Percentiles rank a stretch among this genome's conserved stretches.
Evolutionary conservation across 768 basidiomycete genomes (phyloP).

Genomic region (Pleurotus platypus): DNA sequence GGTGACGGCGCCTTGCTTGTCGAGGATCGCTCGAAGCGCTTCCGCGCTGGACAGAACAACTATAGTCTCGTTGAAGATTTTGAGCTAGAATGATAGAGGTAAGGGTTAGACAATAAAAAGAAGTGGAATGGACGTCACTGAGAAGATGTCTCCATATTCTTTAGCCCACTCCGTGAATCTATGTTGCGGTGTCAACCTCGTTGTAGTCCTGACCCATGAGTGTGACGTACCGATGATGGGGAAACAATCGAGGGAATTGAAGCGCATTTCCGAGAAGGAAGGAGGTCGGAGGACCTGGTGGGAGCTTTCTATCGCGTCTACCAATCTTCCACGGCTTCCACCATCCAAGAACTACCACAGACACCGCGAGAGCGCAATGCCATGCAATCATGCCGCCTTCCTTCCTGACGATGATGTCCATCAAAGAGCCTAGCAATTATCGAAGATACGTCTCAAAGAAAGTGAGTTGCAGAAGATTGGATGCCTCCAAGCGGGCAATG

Average conservation of each 20-base stretch:
- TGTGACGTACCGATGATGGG: neutral
- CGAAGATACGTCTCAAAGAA: no score
- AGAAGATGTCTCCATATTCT: conserved; percentile 14
- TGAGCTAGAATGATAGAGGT: conserved; percentile 14
- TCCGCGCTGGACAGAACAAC: conserved; percentile 18
- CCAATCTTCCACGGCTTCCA: conserved; percentile 3
- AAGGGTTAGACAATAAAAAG: neutral
- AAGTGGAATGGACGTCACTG: neutral
- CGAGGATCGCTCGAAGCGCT: conserved; percentile 20
- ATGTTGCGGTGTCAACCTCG: neutral
- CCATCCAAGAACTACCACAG: neutral
- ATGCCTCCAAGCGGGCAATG: no score
- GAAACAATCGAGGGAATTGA: conserved; percentile 14
- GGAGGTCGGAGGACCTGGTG: conserved; percentile 19
- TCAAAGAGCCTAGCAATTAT: no score
- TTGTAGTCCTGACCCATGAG: no score
- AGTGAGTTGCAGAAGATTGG: no score
- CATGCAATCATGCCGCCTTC: no score
- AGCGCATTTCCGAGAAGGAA: conserved; percentile 17
- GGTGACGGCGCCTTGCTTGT: conserved; percentile 18
- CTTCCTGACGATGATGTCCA: no score
- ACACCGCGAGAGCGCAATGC: neutral
- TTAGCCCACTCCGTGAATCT: conserved; percentile 14
- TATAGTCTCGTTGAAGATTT: conserved; percentile 14
- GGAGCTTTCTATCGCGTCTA: conserved; percentile 11